A percentile compares a stretch with the other conserved stretches of the same genome.
Conservation (phyloP, 2,329 filamentous ascomycete genomes). For the Sarocladium brachiariae region DNA sequence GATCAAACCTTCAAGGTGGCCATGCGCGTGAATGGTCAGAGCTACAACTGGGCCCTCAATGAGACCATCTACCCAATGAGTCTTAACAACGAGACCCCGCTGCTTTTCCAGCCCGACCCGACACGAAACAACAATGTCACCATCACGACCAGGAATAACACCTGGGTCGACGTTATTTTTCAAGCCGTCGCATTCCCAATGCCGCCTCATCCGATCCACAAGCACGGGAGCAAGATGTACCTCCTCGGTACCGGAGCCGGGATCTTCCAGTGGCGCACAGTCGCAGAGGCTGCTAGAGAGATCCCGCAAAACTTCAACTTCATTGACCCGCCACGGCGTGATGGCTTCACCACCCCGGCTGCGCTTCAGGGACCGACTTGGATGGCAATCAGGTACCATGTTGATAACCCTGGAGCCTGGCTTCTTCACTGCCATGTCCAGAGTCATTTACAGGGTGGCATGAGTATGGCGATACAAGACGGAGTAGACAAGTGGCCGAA, state of each 20-base stretch:
- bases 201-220: slow-evolving; percentile 54
- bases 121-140: slow-evolving; percentile 37
- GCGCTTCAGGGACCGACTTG: no score
- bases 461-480: no score
- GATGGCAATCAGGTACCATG: no score
- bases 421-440: no score
- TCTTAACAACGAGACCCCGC: slow-evolving; percentile 35
- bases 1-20: no score
- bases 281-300: slow-evolving; percentile 43
- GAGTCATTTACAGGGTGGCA: no score
- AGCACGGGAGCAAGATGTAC: slow-evolving; percentile 56
- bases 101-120: slow-evolving; percentile 38
- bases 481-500: no score
- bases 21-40: no score
- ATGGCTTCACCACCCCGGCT: slow-evolving; percentile 33
- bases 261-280: slow-evolving; percentile 42
- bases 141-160: slow-evolving; percentile 36
- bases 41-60: slow-evolving; percentile 38
- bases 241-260: slow-evolving; percentile 46
- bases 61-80: slow-evolving; percentile 45
- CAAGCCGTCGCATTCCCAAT: slow-evolving; percentile 35
- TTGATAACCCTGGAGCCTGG: no score
- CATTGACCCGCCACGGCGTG: slow-evolving; percentile 44
- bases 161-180: slow-evolving; percentile 52
- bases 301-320: slow-evolving; percentile 49